Evolutionary conservation across 208 protist genomes (phyloP).

Genomic region (Trypanosoma mega): DNA sequence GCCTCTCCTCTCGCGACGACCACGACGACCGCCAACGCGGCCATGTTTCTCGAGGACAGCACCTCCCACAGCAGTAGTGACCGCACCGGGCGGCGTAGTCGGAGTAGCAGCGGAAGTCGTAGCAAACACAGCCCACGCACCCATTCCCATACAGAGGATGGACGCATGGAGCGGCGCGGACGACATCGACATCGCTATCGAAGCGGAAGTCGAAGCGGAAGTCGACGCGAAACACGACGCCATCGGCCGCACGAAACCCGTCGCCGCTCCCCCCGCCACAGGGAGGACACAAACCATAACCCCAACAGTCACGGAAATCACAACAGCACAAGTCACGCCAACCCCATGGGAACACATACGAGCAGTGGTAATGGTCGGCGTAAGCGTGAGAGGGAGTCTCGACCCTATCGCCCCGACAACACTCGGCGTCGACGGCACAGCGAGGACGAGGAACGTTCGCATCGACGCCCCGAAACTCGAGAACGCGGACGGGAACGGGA

Average conservation of each 20-base stretch:
- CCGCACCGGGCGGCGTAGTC: neutral
- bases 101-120: neutral
- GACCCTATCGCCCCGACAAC: slow-evolving; percentile 7
- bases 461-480: slow-evolving; percentile 9
- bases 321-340: neutral
- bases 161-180: too few species aligned
- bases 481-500: neutral
- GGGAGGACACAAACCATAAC: neutral
- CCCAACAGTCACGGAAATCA: slow-evolving; percentile 5
- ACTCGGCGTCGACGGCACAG: slow-evolving; percentile 10
- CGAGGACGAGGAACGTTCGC: slow-evolving; percentile 9
- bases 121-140: neutral
- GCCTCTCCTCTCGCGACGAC: too few species aligned
- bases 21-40: slow-evolving; percentile 4
- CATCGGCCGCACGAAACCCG: neutral
- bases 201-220: neutral
- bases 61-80: slow-evolving; percentile 13
- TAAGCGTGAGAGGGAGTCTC: slow-evolving; percentile 20
- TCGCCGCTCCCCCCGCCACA: neutral
- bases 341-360: neutral
- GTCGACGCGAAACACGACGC: neutral
- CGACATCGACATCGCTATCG: neutral
- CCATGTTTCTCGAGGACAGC: slow-evolving; percentile 21
- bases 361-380: too few species aligned
- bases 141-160: neutral